Base-by-base conservation (phyloP, 164 flowering plant genomes). In the Akebia trifoliata region DNA sequence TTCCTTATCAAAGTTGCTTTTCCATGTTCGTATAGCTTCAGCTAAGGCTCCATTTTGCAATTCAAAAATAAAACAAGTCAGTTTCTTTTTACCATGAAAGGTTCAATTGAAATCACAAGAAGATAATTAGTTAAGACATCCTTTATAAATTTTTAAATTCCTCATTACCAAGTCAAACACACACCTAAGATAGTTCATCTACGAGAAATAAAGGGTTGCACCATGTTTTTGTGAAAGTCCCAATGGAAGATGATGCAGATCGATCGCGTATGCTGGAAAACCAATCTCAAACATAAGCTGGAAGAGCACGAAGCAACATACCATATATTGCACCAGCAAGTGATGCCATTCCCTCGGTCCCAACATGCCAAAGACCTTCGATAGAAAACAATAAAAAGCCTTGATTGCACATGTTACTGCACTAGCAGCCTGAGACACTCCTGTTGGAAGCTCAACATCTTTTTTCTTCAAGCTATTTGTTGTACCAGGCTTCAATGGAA, bases 41-140 rank as follows among this genome's bases (percentile, higher is more conserved):
- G 91, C 93, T 58, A 87, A 57, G 49, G 91, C 97, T 39, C 97
- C 97, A 60, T 87, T 90, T 95, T 90, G 73, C 61, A n/a, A n/a
- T n/a, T n/a, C n/a, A n/a, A n/a, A n/a, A n/a, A n/a, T n/a, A n/a
- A n/a, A n/a, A n/a, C n/a, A 69, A 62, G 39, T 55, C 11, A 28
- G 53, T 21, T 28, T 2, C 34, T 29, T 28, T 1, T 14, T 6
- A 1, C 6, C 9, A 20, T 4, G n/a, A 49, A 2, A 15, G 35
- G 35, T 30, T 28, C 35, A 15, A 49, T 29, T 29, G 9, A 49
- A n/a, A n/a, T 49, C 15, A 29, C 7, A 49, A 49, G 6, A 29
- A 49, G 35, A 34, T 18, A 29, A 28, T 15, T 12, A 49, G n/a
- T 12, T n/a, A n/a, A n/a, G n/a, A n/a, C 20, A 28, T 49, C 9